Conservation (phyloP, 768 basidiomycete genomes). For the Mycena kentingensis region DNA sequence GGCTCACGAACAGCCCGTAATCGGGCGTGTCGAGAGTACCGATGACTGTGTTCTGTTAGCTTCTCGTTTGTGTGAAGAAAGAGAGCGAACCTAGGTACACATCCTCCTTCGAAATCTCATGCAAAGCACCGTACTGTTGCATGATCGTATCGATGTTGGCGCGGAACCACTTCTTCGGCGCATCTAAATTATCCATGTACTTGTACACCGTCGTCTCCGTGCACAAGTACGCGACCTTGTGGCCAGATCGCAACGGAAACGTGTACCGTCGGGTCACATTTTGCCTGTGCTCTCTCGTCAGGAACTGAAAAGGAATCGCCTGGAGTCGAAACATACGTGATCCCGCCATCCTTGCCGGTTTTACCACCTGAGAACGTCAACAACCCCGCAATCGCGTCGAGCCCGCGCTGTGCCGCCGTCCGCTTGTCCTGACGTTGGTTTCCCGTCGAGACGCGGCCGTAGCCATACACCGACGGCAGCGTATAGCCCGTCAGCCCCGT, state of each 20-base stretch:
- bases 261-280: conserved; percentile 54
- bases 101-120: conserved; percentile 60
- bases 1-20: conserved; percentile 76
- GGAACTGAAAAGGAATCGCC: background rate
- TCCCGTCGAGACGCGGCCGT: conserved; percentile 54
- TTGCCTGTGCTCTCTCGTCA: conserved; percentile 34
- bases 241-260: conserved; percentile 62
- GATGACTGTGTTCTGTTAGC: conserved; percentile 43
- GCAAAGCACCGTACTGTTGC: conserved; percentile 49
- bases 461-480: conserved; percentile 64
- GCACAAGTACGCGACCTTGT: conserved; percentile 66
- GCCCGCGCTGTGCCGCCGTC: conserved; percentile 56
- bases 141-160: conserved; percentile 67
- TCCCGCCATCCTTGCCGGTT: conserved; percentile 31
- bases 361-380: conserved; percentile 41
- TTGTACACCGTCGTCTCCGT: conserved; percentile 71
- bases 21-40: conserved; percentile 71
- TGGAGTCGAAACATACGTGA: conserved; percentile 38
- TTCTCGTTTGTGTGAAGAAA: background rate
- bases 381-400: conserved; percentile 55
- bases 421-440: conserved; percentile 58
- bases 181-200: conserved; percentile 62
- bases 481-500: conserved; percentile 23
- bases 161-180: conserved; percentile 74
- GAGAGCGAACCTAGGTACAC: conserved; percentile 48